Conservation (phyloP, 345 rosid genomes). For the Psidium guajava region DNA sequence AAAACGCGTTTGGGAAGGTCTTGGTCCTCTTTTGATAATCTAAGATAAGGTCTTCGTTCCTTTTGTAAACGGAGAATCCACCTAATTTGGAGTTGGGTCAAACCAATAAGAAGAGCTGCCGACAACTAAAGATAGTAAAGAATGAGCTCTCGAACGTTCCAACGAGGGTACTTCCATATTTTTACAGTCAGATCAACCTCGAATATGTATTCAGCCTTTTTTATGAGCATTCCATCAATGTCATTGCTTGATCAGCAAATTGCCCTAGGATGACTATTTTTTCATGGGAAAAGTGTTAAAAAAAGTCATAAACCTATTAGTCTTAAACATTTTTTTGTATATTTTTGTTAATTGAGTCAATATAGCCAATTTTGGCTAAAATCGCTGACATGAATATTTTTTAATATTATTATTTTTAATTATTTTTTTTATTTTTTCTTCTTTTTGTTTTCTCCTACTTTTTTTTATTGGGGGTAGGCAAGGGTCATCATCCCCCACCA, state of each 20-base stretch:
- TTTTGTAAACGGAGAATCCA: not conserved
- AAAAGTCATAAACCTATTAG: too few relatives aligned
- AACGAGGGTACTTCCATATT: not conserved
- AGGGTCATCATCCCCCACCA: too few relatives aligned
- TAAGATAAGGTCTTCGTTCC: not conserved
- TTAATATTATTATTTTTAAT: too few relatives aligned
- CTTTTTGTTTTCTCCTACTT: too few relatives aligned
- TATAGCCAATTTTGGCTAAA: too few relatives aligned
- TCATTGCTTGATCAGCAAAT: not conserved
- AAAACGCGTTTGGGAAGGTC: not conserved
- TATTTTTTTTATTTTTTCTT: too few relatives aligned
- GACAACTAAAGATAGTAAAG: not conserved
- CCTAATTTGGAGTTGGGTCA: not conserved
- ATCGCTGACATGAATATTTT: too few relatives aligned
- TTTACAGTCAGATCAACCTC: not conserved
- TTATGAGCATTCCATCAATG: not conserved
- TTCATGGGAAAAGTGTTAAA: too few relatives aligned
- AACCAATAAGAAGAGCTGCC: not conserved
- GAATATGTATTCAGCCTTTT: not conserved
- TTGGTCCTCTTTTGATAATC: not conserved
- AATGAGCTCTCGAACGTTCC: not conserved
- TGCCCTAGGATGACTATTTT: too few relatives aligned
- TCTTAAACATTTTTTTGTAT: too few relatives aligned
- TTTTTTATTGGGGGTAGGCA: too few relatives aligned
- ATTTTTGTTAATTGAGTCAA: too few relatives aligned